These are phyloP conservation scores for Phytopythium oedochilum DNA, from an alignment of 352 stramenopile species.

Conservation along the genomic window DNA sequence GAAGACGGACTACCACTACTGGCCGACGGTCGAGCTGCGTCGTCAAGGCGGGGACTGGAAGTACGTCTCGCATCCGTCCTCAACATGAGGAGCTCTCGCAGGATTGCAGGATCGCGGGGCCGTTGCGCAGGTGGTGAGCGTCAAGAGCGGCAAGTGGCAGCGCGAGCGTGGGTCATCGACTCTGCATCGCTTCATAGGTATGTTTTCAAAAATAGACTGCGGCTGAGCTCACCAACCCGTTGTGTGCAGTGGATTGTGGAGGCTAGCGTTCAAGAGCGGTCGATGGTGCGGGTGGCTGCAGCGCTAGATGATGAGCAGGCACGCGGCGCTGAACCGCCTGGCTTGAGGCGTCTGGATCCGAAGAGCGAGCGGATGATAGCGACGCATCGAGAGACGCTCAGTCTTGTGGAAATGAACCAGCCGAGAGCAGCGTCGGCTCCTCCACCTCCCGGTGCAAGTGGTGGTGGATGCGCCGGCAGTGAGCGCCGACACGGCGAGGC, in stretches of 20 bases:
- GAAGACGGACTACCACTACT: conserved; percentile 91
- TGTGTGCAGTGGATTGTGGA: neutral
- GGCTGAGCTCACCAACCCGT: neutral
- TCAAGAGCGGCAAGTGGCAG: neutral
- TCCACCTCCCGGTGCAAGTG: neutral
- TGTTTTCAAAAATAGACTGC: conserved; percentile 3
- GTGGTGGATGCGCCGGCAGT: neutral
- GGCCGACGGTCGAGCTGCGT: conserved; percentile 82
- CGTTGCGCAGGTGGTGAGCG: neutral
- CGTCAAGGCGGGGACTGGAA: conserved; percentile 65
- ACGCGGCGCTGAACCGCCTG: neutral
- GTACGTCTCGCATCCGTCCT: conserved; percentile 42
- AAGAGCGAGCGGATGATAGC: neutral
- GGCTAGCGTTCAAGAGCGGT: neutral
- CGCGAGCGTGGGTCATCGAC: conserved; percentile 8
- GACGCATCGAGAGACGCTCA: neutral
- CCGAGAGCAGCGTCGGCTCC: neutral
- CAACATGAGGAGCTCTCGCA: neutral
- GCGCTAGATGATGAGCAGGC: neutral
- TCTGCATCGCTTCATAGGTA: neutral
- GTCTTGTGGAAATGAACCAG: neutral
- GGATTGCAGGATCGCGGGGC: neutral
- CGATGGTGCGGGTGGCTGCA: neutral
- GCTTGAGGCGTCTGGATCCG: neutral
- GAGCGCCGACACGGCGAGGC: neutral